Conservation (phyloP, 805 yeast species). For the Spathaspora girioi region DNA sequence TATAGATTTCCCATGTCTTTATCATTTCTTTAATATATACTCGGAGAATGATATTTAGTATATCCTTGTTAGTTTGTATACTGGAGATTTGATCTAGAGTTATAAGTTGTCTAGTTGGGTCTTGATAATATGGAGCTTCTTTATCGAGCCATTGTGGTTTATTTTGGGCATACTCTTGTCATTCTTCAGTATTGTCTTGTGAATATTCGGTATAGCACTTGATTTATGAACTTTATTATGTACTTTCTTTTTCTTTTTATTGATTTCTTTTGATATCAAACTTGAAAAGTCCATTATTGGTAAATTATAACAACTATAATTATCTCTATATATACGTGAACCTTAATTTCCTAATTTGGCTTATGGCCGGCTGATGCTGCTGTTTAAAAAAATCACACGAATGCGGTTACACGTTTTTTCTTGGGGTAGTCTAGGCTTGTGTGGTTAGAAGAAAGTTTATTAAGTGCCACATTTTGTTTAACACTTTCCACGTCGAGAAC, state of each 20-base stretch:
- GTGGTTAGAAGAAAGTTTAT: neutral
- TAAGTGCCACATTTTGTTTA: neutral
- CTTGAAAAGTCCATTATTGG: constrained; percentile 45
- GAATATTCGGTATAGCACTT: constrained; percentile 7
- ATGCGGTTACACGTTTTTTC: neutral
- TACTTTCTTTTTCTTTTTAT: constrained; percentile 34
- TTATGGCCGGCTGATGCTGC: neutral
- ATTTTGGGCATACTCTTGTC: constrained; percentile 6
- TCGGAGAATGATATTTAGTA: constrained; percentile 37
- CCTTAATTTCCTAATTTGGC: neutral
- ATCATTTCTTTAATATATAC: constrained; percentile 45
- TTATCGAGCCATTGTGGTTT: constrained; percentile 9
- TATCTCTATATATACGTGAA: neutral
- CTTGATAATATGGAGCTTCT: constrained; percentile 8
- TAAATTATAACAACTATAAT: neutral
- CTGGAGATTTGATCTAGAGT: constrained; percentile 2
- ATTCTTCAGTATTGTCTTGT: constrained; percentile 8
- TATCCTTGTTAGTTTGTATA: neutral
- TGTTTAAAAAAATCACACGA: neutral
- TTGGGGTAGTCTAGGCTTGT: neutral
- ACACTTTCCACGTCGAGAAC: too few relatives aligned
- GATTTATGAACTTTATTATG: constrained; percentile 7
- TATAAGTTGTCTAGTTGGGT: constrained; percentile 3
- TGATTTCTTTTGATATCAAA: constrained; percentile 46
- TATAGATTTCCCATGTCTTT: constrained; percentile 36